These are phyloP conservation scores for Cylindrotheca closterium DNA, from an alignment of 108 stramenopile species.

Conservation along the genomic window DNA sequence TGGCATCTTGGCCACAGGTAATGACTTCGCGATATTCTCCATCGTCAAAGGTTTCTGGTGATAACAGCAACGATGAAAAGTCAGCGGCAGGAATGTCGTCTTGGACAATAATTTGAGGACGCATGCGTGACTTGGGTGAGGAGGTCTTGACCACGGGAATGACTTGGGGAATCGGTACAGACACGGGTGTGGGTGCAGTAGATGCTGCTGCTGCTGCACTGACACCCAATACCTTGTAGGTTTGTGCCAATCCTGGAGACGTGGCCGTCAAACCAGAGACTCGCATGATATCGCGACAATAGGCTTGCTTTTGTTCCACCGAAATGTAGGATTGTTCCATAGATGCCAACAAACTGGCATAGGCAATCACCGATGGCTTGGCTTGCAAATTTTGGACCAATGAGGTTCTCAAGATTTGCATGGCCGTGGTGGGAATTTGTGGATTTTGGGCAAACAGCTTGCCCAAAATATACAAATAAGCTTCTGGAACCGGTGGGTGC, in stretches of 20 bases:
- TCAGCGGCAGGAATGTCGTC: no score
- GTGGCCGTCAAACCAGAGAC: conserved; percentile 10
- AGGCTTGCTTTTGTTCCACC: conserved; percentile 4
- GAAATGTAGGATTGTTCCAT: conserved; percentile 23
- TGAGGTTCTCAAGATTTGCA: background rate
- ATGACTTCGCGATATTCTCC: background rate
- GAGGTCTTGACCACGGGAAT: no score
- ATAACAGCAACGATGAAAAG: no score
- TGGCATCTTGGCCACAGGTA: background rate
- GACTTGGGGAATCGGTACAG: no score
- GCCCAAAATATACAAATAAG: conserved; percentile 24
- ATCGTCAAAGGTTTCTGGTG: background rate
- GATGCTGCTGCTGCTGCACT: background rate
- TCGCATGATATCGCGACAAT: conserved; percentile 4
- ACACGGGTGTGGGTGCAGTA: no score
- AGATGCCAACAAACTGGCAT: conserved; percentile 33
- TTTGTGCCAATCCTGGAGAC: conserved; percentile 13
- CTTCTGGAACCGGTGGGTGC: conserved; percentile 20
- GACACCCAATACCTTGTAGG: conserved; percentile 2
- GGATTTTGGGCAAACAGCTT: conserved; percentile 13
- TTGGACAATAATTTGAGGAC: no score
- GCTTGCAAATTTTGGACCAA: background rate
- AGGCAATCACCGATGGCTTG: conserved; percentile 32
- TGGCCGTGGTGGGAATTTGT: background rate
- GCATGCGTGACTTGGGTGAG: no score